phyloP scores from a whole-genome alignment of 2,329 filamentous ascomycete genomes.

The Alternaria ethzedia region DNA sequence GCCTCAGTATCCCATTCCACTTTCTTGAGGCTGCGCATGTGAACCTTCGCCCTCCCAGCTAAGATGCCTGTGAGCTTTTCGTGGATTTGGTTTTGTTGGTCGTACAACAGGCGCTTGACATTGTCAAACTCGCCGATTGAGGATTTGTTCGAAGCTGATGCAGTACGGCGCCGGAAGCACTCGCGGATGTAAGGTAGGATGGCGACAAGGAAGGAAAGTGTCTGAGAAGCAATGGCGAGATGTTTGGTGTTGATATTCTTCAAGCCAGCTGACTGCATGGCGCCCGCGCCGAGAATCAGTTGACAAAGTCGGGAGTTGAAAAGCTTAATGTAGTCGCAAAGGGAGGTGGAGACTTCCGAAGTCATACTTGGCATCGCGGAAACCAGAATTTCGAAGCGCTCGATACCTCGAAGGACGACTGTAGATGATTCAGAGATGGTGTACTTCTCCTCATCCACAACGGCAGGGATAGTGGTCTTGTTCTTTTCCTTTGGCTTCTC shows the following conservation, averaged over 20 bases:
- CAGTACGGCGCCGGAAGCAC: constrained; percentile 78
- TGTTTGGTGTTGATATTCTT: constrained; percentile 94
- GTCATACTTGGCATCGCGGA: constrained; percentile 89
- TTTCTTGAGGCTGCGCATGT: constrained; percentile 75
- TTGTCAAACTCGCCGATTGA: constrained; percentile 84
- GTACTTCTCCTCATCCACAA: constrained; percentile 84
- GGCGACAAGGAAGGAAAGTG: constrained; percentile 83
- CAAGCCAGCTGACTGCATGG: constrained; percentile 83
- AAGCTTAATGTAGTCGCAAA: constrained; percentile 85
- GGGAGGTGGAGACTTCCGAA: constrained; percentile 76
- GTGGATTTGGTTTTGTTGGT: constrained; percentile 89
- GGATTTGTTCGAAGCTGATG: constrained; percentile 52
- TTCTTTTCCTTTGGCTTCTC: constrained; percentile 40
- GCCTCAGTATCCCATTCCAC: constrained; percentile 72
- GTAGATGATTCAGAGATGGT: constrained; percentile 85
- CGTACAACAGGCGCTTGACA: constrained; percentile 80
- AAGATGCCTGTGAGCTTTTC: constrained; percentile 95
- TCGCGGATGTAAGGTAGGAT: constrained; percentile 90
- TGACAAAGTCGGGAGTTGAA: constrained; percentile 98
- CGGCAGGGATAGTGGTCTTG: constrained; percentile 64
- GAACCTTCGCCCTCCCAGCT: constrained; percentile 74
- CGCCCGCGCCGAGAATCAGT: constrained; percentile 91
- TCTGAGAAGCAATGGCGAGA: constrained; percentile 87
- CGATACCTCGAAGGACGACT: constrained; percentile 79
- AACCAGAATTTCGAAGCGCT: constrained; percentile 82